Evolutionary conservation across 768 basidiomycete genomes (phyloP).

Genomic region (Cystobasidium onofrii): DNA sequence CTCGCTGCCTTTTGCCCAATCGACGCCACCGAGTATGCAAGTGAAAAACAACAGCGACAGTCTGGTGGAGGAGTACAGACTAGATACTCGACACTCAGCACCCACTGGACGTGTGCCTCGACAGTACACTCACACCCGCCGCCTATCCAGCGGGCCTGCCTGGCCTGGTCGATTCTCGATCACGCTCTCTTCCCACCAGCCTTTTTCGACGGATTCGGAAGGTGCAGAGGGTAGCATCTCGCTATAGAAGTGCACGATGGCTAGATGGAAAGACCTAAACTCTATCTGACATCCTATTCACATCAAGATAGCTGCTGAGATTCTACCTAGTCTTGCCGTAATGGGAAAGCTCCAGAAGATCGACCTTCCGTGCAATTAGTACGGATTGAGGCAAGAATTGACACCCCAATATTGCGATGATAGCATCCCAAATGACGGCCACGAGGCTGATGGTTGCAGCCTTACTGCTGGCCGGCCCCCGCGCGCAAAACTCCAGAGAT

Average conservation of each 20-base stretch:
- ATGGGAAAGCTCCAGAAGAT: not conserved
- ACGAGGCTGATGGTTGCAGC: no score
- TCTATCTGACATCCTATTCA: no score
- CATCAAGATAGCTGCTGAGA: no score
- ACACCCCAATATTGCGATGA: no score
- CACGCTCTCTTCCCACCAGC: not conserved
- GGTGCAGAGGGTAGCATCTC: not conserved
- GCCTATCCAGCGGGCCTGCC: no score
- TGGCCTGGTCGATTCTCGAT: not conserved
- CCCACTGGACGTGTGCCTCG: no score
- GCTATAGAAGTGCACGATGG: not conserved
- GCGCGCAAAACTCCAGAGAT: no score
- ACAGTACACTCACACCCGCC: no score
- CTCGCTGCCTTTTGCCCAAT: not conserved
- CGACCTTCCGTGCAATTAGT: not conserved
- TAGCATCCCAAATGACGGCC: no score
- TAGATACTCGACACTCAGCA: not conserved
- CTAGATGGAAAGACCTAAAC: no score
- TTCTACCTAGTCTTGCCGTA: not conserved
- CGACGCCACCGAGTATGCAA: not conserved
- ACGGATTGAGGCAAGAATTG: not conserved
- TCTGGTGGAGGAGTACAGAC: not conserved
- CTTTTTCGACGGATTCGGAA: conserved; percentile 4
- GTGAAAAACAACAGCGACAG: not conserved
- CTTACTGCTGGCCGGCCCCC: no score